Evolutionary conservation across 345 rosid species (phyloP).

Genomic region (Ceriops decandra): DNA sequence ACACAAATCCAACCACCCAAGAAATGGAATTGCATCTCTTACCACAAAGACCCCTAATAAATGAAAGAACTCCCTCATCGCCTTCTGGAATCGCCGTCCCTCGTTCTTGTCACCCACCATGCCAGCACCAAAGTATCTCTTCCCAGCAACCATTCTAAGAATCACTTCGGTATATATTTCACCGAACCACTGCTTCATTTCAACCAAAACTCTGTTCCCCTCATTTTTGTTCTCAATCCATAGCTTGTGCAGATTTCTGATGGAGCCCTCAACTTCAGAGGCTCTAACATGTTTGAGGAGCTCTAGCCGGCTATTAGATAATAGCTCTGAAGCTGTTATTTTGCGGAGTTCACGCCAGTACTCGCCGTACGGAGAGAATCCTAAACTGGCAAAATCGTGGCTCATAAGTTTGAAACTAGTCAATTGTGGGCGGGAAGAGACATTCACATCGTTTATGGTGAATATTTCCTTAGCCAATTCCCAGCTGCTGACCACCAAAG

Average conservation of each 20-base stretch:
- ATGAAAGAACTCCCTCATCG: slow-evolving; percentile 10
- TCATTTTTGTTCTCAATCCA: slow-evolving; percentile 4
- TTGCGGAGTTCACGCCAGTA: slow-evolving; percentile 21
- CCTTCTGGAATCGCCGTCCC: slow-evolving; percentile 18
- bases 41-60: slow-evolving; percentile 12
- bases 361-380: background rate
- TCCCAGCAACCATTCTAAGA: slow-evolving; percentile 34
- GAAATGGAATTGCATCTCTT: slow-evolving; percentile 26
- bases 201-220: slow-evolving; percentile 17
- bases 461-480: slow-evolving; percentile 37
- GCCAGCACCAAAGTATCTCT: slow-evolving; percentile 19
- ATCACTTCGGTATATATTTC: slow-evolving; percentile 27
- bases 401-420: background rate
- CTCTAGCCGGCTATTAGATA: slow-evolving; percentile 13
- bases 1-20: slow-evolving; percentile 30
- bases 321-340: background rate
- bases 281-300: slow-evolving; percentile 6
- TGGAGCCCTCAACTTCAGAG: slow-evolving; percentile 3
- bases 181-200: slow-evolving; percentile 31
- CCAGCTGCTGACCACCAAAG: slow-evolving; percentile 35
- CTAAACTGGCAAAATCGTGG: slow-evolving; percentile 10
- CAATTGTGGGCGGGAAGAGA: slow-evolving; percentile 29
- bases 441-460: slow-evolving; percentile 30
- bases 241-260: background rate
- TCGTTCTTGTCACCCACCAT: slow-evolving; percentile 10